phyloP scores from a whole-genome alignment of 2,329 filamentous ascomycete genomes.

The Colletotrichum sp. region DNA sequence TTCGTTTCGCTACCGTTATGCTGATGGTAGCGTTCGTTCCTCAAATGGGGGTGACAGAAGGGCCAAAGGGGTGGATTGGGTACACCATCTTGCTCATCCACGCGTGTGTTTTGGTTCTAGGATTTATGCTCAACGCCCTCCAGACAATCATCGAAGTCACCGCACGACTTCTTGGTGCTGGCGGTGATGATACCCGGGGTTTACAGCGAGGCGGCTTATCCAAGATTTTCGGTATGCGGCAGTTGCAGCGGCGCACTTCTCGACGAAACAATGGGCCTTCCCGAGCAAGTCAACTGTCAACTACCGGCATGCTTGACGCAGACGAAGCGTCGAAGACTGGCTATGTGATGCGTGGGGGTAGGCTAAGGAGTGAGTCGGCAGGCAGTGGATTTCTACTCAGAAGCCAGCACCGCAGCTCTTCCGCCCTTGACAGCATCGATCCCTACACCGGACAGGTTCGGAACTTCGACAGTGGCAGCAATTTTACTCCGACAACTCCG shows the following conservation, averaged over 20 bases:
- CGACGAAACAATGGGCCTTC: slow-evolving; percentile 65
- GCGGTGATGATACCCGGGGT: slow-evolving; percentile 73
- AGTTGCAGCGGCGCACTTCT: slow-evolving; percentile 76
- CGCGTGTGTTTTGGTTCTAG: slow-evolving; percentile 82
- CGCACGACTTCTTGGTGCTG: slow-evolving; percentile 82
- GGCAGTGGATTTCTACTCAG: slow-evolving; percentile 54
- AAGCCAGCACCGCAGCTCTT: slow-evolving; percentile 56
- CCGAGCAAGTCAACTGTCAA: slow-evolving; percentile 83
- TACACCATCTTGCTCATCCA: slow-evolving; percentile 91
- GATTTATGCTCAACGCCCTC: slow-evolving; percentile 90
- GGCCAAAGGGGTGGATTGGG: slow-evolving; percentile 90
- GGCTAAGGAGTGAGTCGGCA: slow-evolving; percentile 65
- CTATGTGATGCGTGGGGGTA: slow-evolving; percentile 58
- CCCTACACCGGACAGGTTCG: slow-evolving; percentile 46
- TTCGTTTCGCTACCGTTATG: slow-evolving; percentile 78
- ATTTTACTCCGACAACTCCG: slow-evolving; percentile 75
- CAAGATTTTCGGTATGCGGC: slow-evolving; percentile 91
- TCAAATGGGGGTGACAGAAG: slow-evolving; percentile 77
- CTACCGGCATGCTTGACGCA: slow-evolving; percentile 76
- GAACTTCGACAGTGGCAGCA: slow-evolving; percentile 65
- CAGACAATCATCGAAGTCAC: slow-evolving; percentile 90
- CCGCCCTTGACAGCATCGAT: slow-evolving; percentile 58
- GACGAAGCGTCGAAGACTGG: slow-evolving; percentile 70
- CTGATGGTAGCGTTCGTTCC: slow-evolving; percentile 86
- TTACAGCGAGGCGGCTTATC: slow-evolving; percentile 81